Base-by-base conservation (phyloP, 2,329 filamentous ascomycete species). In the Xylaria multiplex region DNA sequence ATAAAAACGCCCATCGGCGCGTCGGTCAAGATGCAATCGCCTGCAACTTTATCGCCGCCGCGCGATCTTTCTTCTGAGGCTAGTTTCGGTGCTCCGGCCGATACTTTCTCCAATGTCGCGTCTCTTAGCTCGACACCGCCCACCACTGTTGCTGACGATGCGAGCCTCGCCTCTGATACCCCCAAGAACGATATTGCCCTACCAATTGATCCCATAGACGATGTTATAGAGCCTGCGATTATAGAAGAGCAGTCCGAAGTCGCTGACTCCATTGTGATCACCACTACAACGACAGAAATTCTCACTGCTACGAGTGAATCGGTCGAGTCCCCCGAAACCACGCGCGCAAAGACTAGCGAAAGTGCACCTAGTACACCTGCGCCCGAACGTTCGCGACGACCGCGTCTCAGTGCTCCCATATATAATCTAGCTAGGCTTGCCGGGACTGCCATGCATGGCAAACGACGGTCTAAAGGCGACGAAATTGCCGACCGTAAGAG, bases 371-470 rank as follows among this genome's bases (percentile, higher is more conserved):
- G 67, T 59, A 69, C 77, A 49, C 73, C 78, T 8, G 70, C 79
- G n/a, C 71, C 77, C 57, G 73, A 75, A 61, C 85, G 88, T 63
- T 82, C 85, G 67, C 84, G 84, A 71, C 86, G 89, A 73, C 80
- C 83, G 43, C 84, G 86, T 68, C 73, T 79, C n/a, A 84, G 82
- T 59, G 80, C 87, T 19, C 84, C 86, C 13, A 85, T 89, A 16
- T 93, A 93, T 79, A 93, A 93, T 72, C 79, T 91, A 16, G 83
- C 87, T 69, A 84, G 86, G 71, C 81, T 91, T 58, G 85, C 83
- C 64, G 88, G 89, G 70, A 91, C 87, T 54, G 83, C 85, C 32
- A 82, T 85, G 49, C 88, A 90, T 70, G 88, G 84, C 57, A 86
- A 84, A 71, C 84, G 80, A 78, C 83, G 79, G 77, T 76, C 83